Evolutionary conservation across 441 rosid species (phyloP).

Genomic region (Jatropha podagrica): DNA sequence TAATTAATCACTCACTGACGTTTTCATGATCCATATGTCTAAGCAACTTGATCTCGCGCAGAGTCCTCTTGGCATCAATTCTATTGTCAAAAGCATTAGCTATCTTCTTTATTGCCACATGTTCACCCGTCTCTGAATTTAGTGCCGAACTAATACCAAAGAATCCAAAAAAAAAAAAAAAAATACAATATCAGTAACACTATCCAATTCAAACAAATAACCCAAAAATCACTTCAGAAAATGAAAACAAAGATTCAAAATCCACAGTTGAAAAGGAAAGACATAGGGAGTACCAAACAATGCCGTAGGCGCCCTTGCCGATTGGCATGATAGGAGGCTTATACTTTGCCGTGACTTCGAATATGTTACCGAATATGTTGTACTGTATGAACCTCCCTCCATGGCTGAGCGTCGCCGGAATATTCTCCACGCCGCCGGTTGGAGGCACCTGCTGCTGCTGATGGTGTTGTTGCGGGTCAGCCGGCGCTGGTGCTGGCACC

Average conservation of each 20-base stretch:
- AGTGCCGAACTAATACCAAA: slow-evolving; percentile 48
- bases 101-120: slow-evolving; percentile 82
- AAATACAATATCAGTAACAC: too few species aligned
- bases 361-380: slow-evolving; percentile 86
- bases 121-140: slow-evolving; percentile 74
- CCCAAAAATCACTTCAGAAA: background rate
- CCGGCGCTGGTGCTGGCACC: slow-evolving; percentile 18
- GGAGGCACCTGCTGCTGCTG: slow-evolving; percentile 1
- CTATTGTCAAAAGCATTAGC: slow-evolving; percentile 68
- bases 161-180: background rate
- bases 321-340: slow-evolving; percentile 90
- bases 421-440: slow-evolving; percentile 52
- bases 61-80: slow-evolving; percentile 81
- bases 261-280: too few species aligned
- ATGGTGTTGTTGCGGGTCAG: slow-evolving; percentile 27
- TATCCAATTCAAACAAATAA: background rate
- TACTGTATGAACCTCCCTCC: slow-evolving; percentile 93
- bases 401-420: slow-evolving; percentile 80
- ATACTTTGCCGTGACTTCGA: slow-evolving; percentile 93
- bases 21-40: slow-evolving; percentile 91
- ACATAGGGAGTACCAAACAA: slow-evolving; percentile 58
- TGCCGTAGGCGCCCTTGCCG: slow-evolving; percentile 89
- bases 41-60: slow-evolving; percentile 92
- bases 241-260: background rate
- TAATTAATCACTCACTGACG: slow-evolving; percentile 59